Percentiles rank a stretch among this genome's conserved stretches.
phyloP scores from a whole-genome alignment of 106 monocot species.

The Ottelia alismoides region DNA sequence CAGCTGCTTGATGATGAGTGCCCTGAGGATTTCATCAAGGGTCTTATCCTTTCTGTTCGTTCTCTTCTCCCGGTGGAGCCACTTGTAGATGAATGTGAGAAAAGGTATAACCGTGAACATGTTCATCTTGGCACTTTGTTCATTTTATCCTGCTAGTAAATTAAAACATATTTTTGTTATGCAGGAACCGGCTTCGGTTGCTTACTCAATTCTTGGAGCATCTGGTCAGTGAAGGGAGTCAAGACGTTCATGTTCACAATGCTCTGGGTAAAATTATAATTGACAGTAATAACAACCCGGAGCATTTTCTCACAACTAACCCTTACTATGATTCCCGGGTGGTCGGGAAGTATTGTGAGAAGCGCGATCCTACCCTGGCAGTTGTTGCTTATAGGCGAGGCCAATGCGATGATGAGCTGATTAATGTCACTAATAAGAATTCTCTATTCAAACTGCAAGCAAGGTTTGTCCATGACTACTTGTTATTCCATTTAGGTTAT shows the following conservation, averaged over 20 bases:
- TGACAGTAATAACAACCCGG: conserved; percentile 96
- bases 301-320: conserved; percentile 96
- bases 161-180: conserved; percentile 1
- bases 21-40: conserved; percentile 97
- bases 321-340: conserved; percentile 98
- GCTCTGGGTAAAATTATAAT: conserved; percentile 96
- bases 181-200: conserved; percentile 77
- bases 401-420: conserved; percentile 92
- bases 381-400: conserved; percentile 96
- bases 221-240: conserved; percentile 96
- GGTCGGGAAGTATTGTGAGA: conserved; percentile 98
- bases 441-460: conserved; percentile 93
- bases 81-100: conserved; percentile 97
- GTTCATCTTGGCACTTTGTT: neutral
- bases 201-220: conserved; percentile 96
- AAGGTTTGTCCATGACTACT: too few relatives aligned
- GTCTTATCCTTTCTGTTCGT: conserved; percentile 95
- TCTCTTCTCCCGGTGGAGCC: conserved; percentile 97
- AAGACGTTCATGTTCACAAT: conserved; percentile 99
- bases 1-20: conserved; percentile 96
- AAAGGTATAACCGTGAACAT: conserved; percentile 65
- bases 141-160: neutral
- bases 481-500: too few relatives aligned
- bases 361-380: conserved; percentile 89
- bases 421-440: conserved; percentile 93